These are phyloP conservation scores for Solanum ahanhuiri DNA, from an alignment of 257 asterid species.

Conservation along the genomic window DNA sequence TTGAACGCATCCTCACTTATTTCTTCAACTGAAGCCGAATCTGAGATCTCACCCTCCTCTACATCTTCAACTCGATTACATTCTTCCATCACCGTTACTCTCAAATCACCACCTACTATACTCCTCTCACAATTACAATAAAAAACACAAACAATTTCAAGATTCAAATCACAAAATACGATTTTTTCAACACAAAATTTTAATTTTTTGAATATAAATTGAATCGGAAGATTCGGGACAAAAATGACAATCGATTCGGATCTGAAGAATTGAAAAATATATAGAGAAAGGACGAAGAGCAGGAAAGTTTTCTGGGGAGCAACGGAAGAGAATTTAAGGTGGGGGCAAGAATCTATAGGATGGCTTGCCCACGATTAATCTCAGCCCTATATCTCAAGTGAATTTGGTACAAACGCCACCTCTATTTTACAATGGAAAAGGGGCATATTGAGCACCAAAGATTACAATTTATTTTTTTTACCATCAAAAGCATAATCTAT, in stretches of 20 bases:
- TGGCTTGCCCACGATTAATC: neutral
- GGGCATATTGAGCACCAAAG: neutral
- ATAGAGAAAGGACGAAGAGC: neutral
- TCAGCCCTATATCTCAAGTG: constrained; percentile 9
- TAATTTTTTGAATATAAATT: neutral
- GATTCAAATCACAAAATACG: neutral
- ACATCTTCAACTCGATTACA: constrained; percentile 44
- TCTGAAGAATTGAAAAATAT: neutral
- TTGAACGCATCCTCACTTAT: constrained; percentile 57
- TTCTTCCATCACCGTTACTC: constrained; percentile 45
- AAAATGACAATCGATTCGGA: neutral
- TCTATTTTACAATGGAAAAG: neutral
- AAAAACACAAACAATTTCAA: neutral
- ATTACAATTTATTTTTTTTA: no score
- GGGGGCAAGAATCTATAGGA: neutral
- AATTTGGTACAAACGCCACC: neutral
- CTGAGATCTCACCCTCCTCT: constrained; percentile 96
- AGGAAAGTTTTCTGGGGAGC: neutral
- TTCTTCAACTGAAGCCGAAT: constrained; percentile 77
- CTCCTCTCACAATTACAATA: neutral
- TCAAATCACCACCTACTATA: constrained; percentile 17
- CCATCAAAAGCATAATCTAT: no score
- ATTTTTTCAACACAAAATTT: neutral
- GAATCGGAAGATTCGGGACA: neutral
- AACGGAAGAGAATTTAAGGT: constrained; percentile 1